Base-by-base conservation (phyloP, 352 stramenopile genomes). In the Globisporangium apiculatum region DNA sequence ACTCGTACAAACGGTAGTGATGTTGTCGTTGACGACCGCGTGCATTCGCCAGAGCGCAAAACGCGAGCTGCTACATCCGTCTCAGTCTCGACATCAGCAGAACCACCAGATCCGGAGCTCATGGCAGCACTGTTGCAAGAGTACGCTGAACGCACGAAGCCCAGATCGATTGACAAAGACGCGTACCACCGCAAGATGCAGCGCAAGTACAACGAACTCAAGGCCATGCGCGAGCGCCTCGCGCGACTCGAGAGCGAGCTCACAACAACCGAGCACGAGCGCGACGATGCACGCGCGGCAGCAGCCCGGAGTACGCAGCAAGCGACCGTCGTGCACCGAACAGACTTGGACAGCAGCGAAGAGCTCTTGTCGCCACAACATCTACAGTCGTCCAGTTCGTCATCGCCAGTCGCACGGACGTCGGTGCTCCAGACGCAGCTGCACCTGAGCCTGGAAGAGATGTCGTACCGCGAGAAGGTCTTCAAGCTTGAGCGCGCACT, bases 151-250 rank as follows among this genome's bases (percentile, higher is more conserved):
- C 75, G 76, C 42, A 79, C 73, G 2, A 75, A 75, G 31, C 65
- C 72, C 0, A 71, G 67, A 69, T 67, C 67, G 35, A 53, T 87
- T 9, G 72, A 88, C 61, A 64, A 62, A 5, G 61, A 83, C 7
- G 54, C 66, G 6, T 89, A 92, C 48, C 82, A 92, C 10, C 75
- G 77, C 36, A 83, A 83, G 57, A 87, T 90, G 79, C 75, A 92
- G 36, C 73, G 62, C 31, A 78, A 80, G 7, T 89, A 92, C 63
- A 80, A 69, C 46, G 79, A 90, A 38, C 69, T 73, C 37, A 76
- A 81, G 41, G 57, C 55, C 0, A 54, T 92, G 8, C 80, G 80
- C 1, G 77, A 88, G 31, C 70, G 72, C 0, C 70, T 89, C 18
- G 58, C 42, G 1, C 57, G 69, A 14, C 55, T 92, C 0, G 74